Conservation (phyloP, 768 basidiomycete species). For the Lactarius sp. region DNA sequence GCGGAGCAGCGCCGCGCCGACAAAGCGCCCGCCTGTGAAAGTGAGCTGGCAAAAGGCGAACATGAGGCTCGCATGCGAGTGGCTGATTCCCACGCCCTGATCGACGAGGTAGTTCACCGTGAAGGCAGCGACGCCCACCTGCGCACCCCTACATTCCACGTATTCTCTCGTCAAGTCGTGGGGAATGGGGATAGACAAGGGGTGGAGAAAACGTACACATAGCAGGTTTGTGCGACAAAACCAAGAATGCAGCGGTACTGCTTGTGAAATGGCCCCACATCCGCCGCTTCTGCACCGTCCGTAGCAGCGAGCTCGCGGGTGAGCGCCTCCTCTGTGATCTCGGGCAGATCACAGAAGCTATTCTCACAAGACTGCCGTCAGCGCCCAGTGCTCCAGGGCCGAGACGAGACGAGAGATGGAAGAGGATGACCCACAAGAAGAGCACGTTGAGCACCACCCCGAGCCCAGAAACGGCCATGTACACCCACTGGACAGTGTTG, state of each 20-base stretch:
- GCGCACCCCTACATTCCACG: constrained; percentile 44
- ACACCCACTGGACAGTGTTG: constrained; percentile 69
- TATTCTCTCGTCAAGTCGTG: not conserved
- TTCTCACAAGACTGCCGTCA: constrained; percentile 11
- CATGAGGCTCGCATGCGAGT: constrained; percentile 52
- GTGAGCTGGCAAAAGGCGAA: constrained; percentile 72
- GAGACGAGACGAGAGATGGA: not conserved
- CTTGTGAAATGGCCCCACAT: constrained; percentile 56
- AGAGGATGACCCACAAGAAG: constrained; percentile 47
- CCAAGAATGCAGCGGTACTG: constrained; percentile 69
- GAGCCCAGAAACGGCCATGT: constrained; percentile 59
- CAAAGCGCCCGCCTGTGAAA: constrained; percentile 59
- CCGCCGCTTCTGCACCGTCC: constrained; percentile 34
- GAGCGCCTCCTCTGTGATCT: constrained; percentile 63
- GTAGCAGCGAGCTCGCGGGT: constrained; percentile 43
- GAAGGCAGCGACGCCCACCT: constrained; percentile 61
- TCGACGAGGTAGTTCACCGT: constrained; percentile 66
- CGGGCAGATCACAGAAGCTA: constrained; percentile 62
- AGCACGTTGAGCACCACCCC: constrained; percentile 56
- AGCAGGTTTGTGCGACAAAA: constrained; percentile 67
- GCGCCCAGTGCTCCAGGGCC: not conserved
- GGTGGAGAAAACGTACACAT: constrained; percentile 41
- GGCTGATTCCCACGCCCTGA: constrained; percentile 49
- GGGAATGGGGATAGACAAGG: not conserved
- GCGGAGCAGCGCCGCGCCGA: constrained; percentile 55